Base-by-base conservation (phyloP, 2,329 filamentous ascomycete species). In the Ophiostoma populinum region DNA sequence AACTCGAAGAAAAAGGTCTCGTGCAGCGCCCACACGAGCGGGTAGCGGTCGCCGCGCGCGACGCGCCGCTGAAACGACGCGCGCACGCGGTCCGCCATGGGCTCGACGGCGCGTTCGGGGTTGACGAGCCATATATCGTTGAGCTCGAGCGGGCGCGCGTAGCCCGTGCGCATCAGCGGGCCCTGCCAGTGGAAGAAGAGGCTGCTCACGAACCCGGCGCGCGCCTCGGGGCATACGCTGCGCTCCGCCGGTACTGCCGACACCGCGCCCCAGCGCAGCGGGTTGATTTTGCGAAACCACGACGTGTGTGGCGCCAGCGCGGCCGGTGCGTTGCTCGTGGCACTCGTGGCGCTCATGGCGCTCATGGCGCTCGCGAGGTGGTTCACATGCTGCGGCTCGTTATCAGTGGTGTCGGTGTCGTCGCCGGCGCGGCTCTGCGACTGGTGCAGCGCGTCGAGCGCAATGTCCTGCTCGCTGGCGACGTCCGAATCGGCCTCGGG, bases 71-170 rank as follows among this genome's bases (percentile, higher is more conserved):
- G 61, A 51, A 94, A 86, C 0, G 78, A 70, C 6, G 59, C 62
- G 40, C 75, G 66, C 30, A 92, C 58, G 44, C 65, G 77, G 7
- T 57, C 54, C 7, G 80, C 74, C 53, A 93, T 61, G 9, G 72
- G 59, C 42, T 81, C 73, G 29, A 82, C 74, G 12, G 72, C 68
- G 40, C 90, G 68, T 40, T 80, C 60, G 0, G 86, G 86, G 43
- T 94, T 94, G 45, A 95, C 80, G 1, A 65, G 59, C 78, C 85
- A 95, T 38, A 98, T 73, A 52, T 98, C 90, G 45, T 80, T 80
- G 37, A 75, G 58, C 48, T 93, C 78, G 2, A 98, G 65, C 2
- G 75, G 72, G 11, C 90, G 75, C 50, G 82, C 75, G 55, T 94
- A 95, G 24, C 90, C 90, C 25, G 74, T 57, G 54, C 57, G 65